A percentile compares a stretch with the other conserved stretches of the same genome.
phyloP scores from a whole-genome alignment of 164 flowering plant genomes.

The Cinnamomum chago region DNA sequence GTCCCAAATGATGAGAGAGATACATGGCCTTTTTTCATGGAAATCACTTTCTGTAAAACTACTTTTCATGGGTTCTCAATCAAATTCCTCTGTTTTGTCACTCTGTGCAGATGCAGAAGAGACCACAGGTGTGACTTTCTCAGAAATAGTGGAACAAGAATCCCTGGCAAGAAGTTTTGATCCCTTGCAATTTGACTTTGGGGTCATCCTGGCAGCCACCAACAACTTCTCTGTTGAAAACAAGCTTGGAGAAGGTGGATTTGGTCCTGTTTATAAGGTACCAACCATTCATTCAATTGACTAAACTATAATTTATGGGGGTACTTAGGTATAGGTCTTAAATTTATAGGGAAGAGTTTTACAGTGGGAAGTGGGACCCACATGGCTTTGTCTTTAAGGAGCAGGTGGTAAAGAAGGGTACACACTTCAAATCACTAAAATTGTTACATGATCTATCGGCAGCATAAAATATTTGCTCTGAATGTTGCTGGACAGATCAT shows the following conservation, averaged over 20 bases:
- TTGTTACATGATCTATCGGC: too few species aligned
- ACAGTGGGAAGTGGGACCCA: not conserved
- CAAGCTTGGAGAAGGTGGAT: slow-evolving; percentile 5
- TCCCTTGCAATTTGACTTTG: not conserved
- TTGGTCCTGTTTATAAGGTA: slow-evolving; percentile 4
- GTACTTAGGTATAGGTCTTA: not conserved
- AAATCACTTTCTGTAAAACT: not conserved
- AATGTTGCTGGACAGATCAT: too few species aligned
- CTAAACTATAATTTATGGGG: not conserved
- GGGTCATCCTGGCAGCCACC: not conserved
- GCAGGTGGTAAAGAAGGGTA: too few species aligned
- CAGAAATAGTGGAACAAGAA: not conserved
- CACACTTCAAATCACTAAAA: too few species aligned
- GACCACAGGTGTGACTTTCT: not conserved
- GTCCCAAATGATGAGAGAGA: not conserved
- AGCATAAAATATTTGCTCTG: too few species aligned
- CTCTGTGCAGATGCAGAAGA: not conserved
- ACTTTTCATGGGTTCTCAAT: not conserved
- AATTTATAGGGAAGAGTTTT: too few species aligned
- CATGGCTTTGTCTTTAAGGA: not conserved
- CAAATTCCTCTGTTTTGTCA: not conserved
- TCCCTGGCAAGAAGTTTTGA: not conserved
- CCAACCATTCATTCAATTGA: not conserved
- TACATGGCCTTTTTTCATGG: not conserved
- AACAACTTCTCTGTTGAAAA: not conserved